These are phyloP conservation scores for Hippophae tibetana DNA, from an alignment of 306 rosid genomes.

Conservation along the genomic window DNA sequence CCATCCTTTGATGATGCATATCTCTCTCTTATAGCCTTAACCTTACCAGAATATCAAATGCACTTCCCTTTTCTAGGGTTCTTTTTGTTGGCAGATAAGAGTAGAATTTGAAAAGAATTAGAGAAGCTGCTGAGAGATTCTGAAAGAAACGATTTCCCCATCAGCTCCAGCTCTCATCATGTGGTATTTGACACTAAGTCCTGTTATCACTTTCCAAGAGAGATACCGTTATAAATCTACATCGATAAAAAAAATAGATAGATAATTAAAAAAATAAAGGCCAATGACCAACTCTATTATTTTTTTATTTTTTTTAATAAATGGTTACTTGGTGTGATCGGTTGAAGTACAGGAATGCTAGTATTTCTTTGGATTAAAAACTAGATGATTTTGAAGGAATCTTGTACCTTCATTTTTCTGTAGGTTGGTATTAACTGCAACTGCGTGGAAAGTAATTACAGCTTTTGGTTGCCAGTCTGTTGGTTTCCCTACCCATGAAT, in stretches of 20 bases:
- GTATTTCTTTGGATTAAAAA: background rate
- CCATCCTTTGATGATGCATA: too few relatives aligned
- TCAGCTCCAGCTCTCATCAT: slow-evolving; percentile 74
- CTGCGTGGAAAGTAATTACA: slow-evolving; percentile 66
- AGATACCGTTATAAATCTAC: too few relatives aligned
- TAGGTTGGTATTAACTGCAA: slow-evolving; percentile 88
- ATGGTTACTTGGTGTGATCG: background rate
- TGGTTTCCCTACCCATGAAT: slow-evolving; percentile 68
- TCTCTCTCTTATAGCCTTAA: too few relatives aligned
- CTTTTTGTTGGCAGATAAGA: background rate
- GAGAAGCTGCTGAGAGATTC: slow-evolving; percentile 93
- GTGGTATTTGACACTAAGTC: slow-evolving; percentile 81
- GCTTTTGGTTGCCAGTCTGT: slow-evolving; percentile 98
- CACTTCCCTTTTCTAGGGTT: too few relatives aligned
- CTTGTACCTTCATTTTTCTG: slow-evolving; percentile 79
- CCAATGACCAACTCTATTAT: too few relatives aligned
- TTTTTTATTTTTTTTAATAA: background rate
- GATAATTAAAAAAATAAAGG: too few relatives aligned
- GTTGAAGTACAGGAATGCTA: background rate
- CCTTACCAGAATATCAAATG: too few relatives aligned
- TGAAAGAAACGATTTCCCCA: slow-evolving; percentile 74
- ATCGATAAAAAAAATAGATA: too few relatives aligned
- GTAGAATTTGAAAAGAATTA: slow-evolving; percentile 23
- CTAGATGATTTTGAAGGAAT: slow-evolving; percentile 2
- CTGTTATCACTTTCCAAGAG: slow-evolving; percentile 35